These are phyloP conservation scores for Leishmania amazonensis DNA, from an alignment of 208 protist species.

Conservation along the genomic window DNA sequence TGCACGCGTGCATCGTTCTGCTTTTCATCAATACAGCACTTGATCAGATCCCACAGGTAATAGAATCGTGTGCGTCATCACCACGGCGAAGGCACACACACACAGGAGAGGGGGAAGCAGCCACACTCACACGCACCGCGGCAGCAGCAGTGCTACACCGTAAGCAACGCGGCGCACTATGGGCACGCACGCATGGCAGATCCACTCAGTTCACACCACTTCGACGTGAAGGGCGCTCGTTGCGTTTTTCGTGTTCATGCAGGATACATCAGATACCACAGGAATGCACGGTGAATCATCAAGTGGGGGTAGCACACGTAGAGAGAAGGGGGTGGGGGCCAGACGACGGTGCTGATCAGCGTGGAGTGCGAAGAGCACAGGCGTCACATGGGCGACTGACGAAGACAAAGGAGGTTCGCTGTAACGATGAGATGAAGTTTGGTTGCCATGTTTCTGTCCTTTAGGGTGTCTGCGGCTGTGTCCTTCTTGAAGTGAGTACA, in stretches of 20 bases:
- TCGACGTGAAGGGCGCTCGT: slow-evolving; percentile 36
- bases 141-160: background rate
- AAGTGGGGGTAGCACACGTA: background rate
- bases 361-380: background rate
- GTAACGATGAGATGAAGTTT: background rate
- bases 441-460: background rate
- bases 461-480: background rate
- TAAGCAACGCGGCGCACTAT: background rate
- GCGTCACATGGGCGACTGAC: background rate
- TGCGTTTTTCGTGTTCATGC: slow-evolving; percentile 54
- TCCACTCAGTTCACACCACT: slow-evolving; percentile 22
- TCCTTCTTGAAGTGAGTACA: background rate
- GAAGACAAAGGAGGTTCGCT: background rate
- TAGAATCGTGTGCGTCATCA: slow-evolving; percentile 40
- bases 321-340: background rate
- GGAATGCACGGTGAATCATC: slow-evolving; percentile 61
- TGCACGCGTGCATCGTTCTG: slow-evolving; percentile 30
- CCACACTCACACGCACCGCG: background rate
- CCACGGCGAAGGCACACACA: background rate
- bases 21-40: slow-evolving; percentile 18
- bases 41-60: slow-evolving; percentile 53
- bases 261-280: slow-evolving; percentile 74
- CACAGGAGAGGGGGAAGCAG: background rate
- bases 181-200: background rate
- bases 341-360: background rate